Evolutionary conservation across 2,329 filamentous ascomycete species (phyloP).

Genomic region (Hysterium pulicare): DNA sequence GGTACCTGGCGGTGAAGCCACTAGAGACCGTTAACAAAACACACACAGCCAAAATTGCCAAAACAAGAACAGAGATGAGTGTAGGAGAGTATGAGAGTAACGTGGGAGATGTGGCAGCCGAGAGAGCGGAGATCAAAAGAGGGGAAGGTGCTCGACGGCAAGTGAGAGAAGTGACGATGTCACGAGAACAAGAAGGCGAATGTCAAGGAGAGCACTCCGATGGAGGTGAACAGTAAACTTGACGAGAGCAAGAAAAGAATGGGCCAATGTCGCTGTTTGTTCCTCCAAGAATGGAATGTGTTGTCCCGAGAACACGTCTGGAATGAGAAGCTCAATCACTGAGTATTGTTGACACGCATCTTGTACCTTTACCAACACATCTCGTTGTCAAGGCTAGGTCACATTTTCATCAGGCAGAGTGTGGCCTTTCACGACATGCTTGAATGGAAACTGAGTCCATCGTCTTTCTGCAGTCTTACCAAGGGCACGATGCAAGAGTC

Average conservation of each 20-base stretch:
- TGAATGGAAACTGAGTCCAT: too few species aligned
- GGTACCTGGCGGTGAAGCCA: neutral
- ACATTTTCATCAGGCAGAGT: too few species aligned
- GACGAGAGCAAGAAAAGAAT: slow-evolving; percentile 8
- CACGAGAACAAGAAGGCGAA: slow-evolving; percentile 11
- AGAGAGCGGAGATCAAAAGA: slow-evolving; percentile 8
- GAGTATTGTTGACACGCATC: neutral
- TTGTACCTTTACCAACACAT: too few species aligned
- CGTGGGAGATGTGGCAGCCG: slow-evolving; percentile 3
- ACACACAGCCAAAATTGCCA: neutral
- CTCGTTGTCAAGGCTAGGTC: too few species aligned
- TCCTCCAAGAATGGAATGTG: neutral
- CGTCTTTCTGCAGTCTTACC: too few species aligned
- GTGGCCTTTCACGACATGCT: too few species aligned
- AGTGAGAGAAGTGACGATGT: slow-evolving; percentile 8
- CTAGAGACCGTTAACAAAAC: neutral
- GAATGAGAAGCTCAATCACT: neutral
- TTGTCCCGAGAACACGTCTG: neutral
- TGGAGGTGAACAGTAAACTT: too few species aligned
- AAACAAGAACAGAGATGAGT: slow-evolving; percentile 5
- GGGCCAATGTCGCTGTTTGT: slow-evolving; percentile 15
- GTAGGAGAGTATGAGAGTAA: slow-evolving; percentile 5
- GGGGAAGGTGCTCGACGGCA: slow-evolving; percentile 16
- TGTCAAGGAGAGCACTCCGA: slow-evolving; percentile 10
- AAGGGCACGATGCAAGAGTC: too few species aligned